Percentiles rank a stretch among this genome's conserved stretches.
Evolutionary conservation across 2,329 filamentous ascomycete species (phyloP).

Genomic region (Penicillium griseofulvum): DNA sequence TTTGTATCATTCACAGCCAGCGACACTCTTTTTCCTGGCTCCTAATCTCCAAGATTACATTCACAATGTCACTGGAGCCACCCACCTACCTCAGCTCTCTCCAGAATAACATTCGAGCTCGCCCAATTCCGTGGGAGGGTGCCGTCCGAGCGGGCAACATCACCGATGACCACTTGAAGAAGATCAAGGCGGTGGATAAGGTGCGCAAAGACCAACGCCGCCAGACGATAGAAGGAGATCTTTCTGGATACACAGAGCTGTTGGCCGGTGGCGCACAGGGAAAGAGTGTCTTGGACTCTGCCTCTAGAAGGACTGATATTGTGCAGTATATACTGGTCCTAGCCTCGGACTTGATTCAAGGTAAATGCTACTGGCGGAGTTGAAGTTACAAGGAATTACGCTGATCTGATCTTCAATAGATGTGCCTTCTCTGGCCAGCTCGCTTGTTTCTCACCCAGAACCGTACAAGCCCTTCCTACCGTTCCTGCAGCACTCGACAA

Average conservation of each 20-base stretch:
- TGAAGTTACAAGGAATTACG: background rate
- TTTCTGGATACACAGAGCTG: conserved; percentile 74
- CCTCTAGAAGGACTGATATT: conserved; percentile 81
- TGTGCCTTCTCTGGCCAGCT: conserved; percentile 72
- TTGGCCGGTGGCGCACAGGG: conserved; percentile 68
- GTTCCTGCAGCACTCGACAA: conserved; percentile 77
- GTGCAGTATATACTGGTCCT: conserved; percentile 93
- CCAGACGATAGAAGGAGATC: conserved; percentile 74
- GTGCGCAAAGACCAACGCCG: conserved; percentile 87
- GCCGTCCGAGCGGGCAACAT: conserved; percentile 90
- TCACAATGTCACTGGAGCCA: conserved; percentile 81
- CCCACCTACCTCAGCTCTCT: conserved; percentile 84
- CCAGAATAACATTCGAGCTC: conserved; percentile 94
- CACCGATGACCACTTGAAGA: conserved; percentile 88
- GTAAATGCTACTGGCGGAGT: conserved; percentile 48
- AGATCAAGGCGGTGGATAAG: conserved; percentile 96
- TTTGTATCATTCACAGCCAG: conserved; percentile 5
- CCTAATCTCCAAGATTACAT: conserved; percentile 10
- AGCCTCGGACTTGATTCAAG: conserved; percentile 79
- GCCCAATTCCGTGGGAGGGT: conserved; percentile 97
- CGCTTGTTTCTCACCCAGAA: conserved; percentile 68
- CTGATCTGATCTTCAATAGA: conserved; percentile 51
- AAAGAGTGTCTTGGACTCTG: conserved; percentile 78
- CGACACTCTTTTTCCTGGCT: conserved; percentile 10
- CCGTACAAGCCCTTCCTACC: conserved; percentile 77